phyloP scores from a whole-genome alignment of 2,329 filamentous ascomycete species.

The Pseudocercospora fijiensis region DNA sequence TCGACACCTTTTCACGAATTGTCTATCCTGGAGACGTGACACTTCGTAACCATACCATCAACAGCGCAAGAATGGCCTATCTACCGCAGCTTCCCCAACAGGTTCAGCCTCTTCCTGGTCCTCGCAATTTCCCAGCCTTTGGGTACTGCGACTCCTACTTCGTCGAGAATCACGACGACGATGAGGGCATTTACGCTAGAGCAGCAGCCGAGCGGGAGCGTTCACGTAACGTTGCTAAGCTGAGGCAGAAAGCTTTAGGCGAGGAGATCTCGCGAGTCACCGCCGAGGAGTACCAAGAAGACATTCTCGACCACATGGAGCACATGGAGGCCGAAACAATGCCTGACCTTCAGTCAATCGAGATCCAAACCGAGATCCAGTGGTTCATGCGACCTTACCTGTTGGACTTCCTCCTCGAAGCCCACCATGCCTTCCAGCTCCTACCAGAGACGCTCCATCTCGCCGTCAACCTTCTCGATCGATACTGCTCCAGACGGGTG shows the following conservation, averaged over 20 bases:
- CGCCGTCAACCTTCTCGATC: constrained; percentile 91
- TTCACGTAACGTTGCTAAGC: constrained; percentile 72
- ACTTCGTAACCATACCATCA: constrained; percentile 40
- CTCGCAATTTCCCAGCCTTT: constrained; percentile 53
- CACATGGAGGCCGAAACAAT: constrained; percentile 94
- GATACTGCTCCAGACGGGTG: constrained; percentile 95
- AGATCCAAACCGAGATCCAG: constrained; percentile 98
- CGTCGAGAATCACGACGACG: constrained; percentile 60
- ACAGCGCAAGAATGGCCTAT: constrained; percentile 54
- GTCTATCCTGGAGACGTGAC: constrained; percentile 51
- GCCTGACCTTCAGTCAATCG: constrained; percentile 94
- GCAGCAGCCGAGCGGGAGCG: constrained; percentile 72
- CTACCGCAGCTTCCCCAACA: constrained; percentile 37
- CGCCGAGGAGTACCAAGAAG: constrained; percentile 87
- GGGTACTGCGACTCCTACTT: constrained; percentile 69
- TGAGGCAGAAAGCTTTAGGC: constrained; percentile 83
- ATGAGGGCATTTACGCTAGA: constrained; percentile 53
- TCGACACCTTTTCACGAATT: constrained; percentile 30
- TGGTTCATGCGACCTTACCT: constrained; percentile 99
- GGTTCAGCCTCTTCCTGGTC: constrained; percentile 22
- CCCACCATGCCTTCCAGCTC: constrained; percentile 89
- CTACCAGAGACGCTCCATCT: constrained; percentile 94
- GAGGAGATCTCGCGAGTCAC: constrained; percentile 84
- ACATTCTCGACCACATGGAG: constrained; percentile 91
- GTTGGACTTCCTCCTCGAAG: constrained; percentile 96